Percentiles rank a stretch among this genome's conserved stretches.
Evolutionary conservation across 768 basidiomycete genomes (phyloP).

Genomic region (Artomyces pyxidatus): DNA sequence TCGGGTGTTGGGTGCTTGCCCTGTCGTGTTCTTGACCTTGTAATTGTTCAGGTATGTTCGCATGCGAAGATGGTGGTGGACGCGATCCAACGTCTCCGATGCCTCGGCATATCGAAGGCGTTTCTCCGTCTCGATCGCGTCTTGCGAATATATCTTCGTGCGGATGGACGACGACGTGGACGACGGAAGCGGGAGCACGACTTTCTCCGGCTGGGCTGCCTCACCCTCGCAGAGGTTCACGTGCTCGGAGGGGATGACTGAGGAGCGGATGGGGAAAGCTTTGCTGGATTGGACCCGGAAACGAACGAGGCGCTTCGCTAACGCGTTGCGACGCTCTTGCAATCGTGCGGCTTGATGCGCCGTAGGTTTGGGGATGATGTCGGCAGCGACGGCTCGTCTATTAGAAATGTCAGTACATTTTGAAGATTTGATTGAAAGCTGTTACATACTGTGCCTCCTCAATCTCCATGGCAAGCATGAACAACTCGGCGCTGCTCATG

Average conservation of each 20-base stretch:
- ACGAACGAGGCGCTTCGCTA: background rate
- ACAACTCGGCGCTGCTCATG: background rate
- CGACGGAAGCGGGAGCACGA: constrained; percentile 5
- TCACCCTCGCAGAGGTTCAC: background rate
- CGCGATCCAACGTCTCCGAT: constrained; percentile 1
- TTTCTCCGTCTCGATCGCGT: background rate
- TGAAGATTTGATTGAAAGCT: background rate
- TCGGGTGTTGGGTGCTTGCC: constrained; percentile 7
- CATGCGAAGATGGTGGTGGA: constrained; percentile 5
- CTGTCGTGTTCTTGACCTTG: constrained; percentile 2
- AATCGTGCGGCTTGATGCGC: background rate
- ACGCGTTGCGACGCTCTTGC: background rate
- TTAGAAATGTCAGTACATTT: too few species aligned
- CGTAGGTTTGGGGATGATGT: background rate
- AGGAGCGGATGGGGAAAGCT: background rate
- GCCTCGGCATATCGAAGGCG: constrained; percentile 8
- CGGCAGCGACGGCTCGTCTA: background rate
- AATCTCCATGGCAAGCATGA: background rate
- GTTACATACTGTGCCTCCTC: background rate
- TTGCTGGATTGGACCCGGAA: background rate
- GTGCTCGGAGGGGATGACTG: too few species aligned
- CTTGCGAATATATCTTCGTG: background rate
- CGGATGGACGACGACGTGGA: background rate
- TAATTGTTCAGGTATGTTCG: background rate
- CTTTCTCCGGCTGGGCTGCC: background rate